These are phyloP conservation scores for Neurospora sp. DNA, from an alignment of 495 filamentous ascomycete genomes.

Conservation along the genomic window DNA sequence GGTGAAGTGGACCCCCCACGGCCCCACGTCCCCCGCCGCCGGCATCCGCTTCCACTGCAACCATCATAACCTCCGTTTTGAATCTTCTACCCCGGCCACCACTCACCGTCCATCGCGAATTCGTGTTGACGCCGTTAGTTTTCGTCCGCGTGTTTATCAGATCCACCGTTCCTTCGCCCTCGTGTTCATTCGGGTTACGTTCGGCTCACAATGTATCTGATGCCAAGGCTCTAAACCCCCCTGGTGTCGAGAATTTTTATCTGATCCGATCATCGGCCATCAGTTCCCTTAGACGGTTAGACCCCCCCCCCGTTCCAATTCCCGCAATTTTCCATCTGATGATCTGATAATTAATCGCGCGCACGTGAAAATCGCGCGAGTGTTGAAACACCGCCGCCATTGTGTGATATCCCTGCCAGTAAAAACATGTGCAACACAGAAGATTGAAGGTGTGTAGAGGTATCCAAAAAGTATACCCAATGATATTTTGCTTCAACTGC, in stretches of 20 bases:
- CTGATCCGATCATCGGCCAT: not conserved
- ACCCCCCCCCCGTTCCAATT: not conserved
- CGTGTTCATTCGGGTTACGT: not conserved
- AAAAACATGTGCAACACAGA: not conserved
- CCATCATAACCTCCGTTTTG: not conserved
- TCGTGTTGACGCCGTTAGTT: not conserved
- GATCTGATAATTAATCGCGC: not conserved
- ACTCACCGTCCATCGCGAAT: not conserved
- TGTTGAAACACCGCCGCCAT: not conserved
- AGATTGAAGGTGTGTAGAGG: not conserved
- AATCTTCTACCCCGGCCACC: not conserved
- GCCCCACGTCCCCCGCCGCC: not conserved
- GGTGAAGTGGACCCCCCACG: not conserved
- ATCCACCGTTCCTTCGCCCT: not conserved
- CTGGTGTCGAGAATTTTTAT: not conserved
- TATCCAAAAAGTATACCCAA: not conserved
- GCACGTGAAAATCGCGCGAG: not conserved
- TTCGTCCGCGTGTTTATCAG: not conserved
- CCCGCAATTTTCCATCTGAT: not conserved
- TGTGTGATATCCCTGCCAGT: not conserved
- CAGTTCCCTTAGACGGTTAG: not conserved
- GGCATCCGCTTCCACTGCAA: not conserved
- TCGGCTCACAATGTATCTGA: not conserved
- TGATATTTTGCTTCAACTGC: not conserved
- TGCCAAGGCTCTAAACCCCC: not conserved